phyloP scores from a whole-genome alignment of 2,329 filamentous ascomycete species.

The Magnaporthales sp. region DNA sequence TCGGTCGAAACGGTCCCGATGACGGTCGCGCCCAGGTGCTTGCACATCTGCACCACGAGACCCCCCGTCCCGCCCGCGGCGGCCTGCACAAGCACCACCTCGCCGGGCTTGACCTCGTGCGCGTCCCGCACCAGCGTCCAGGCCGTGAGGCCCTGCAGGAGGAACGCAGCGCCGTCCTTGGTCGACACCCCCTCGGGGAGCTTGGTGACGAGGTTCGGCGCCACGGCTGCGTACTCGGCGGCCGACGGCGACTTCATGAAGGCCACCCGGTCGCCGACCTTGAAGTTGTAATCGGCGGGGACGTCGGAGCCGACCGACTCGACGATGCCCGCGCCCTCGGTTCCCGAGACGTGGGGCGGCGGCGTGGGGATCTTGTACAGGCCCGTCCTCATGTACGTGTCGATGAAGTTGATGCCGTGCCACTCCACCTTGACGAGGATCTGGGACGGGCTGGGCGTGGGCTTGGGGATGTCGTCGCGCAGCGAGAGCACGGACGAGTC shows the following conservation, averaged over 20 bases:
- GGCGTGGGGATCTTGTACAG: constrained; percentile 10
- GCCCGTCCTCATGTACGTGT: constrained; percentile 43
- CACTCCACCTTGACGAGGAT: constrained; percentile 73
- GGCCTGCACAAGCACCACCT: constrained; percentile 68
- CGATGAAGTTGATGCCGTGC: constrained; percentile 79
- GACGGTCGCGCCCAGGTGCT: constrained; percentile 62
- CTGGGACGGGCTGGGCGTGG: constrained; percentile 53
- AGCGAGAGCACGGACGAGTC: constrained; percentile 63
- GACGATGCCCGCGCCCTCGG: constrained; percentile 13
- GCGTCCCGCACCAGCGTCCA: constrained; percentile 71
- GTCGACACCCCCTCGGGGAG: constrained; percentile 55
- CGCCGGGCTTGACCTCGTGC: constrained; percentile 14
- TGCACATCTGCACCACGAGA: constrained; percentile 67
- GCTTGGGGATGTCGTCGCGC: constrained; percentile 61
- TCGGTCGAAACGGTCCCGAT: constrained; percentile 72
- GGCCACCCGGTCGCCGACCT: constrained; percentile 54
- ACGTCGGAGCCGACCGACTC: constrained; percentile 11
- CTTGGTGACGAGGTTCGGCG: constrained; percentile 46
- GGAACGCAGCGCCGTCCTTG: constrained; percentile 56
- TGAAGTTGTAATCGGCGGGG: constrained; percentile 8
- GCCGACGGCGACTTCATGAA: constrained; percentile 41
- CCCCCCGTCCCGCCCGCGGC: constrained; percentile 77
- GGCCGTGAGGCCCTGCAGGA: constrained; percentile 77
- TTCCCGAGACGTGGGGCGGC: constrained; percentile 9
- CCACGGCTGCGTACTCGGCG: constrained; percentile 46